phyloP scores from a whole-genome alignment of 306 rosid genomes.

The Ammopiptanthus mongolicus region DNA sequence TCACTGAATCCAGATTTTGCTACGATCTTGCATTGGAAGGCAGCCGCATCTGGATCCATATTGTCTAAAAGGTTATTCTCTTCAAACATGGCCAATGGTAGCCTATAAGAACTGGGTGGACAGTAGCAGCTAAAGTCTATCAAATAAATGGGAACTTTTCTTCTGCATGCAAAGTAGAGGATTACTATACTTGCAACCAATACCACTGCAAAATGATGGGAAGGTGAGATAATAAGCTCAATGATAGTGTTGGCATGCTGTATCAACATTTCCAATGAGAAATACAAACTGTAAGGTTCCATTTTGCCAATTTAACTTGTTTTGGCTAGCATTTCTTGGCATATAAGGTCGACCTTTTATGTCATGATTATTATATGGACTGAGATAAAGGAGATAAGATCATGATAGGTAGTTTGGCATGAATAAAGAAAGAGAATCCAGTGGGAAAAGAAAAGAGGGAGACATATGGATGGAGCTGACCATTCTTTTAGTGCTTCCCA shows the following conservation, averaged over 20 bases:
- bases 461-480: slow-evolving; percentile 5
- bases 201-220: slow-evolving; percentile 5
- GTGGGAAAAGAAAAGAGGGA: slow-evolving; percentile 19
- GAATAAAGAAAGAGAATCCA: slow-evolving; percentile 22
- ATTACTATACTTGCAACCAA: slow-evolving; percentile 11
- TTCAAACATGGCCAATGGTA: slow-evolving; percentile 39
- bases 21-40: slow-evolving; percentile 49
- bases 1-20: slow-evolving; percentile 60
- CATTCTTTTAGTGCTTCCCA: slow-evolving; percentile 35
- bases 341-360: not conserved
- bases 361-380: slow-evolving; percentile 7
- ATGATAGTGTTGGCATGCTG: not conserved
- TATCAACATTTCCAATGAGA: slow-evolving; percentile 15
- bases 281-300: slow-evolving; percentile 6
- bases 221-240: slow-evolving; percentile 2
- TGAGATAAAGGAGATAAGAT: slow-evolving; percentile 10
- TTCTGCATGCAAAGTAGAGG: slow-evolving; percentile 31
- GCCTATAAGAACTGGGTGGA: slow-evolving; percentile 37
- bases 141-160: slow-evolving; percentile 35
- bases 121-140: slow-evolving; percentile 36
- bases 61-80: slow-evolving; percentile 28
- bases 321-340: not conserved
- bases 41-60: slow-evolving; percentile 36
- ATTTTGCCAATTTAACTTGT: slow-evolving; percentile 1
- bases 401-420: slow-evolving; percentile 5